phyloP scores from a whole-genome alignment of 2,329 filamentous ascomycete species.

The Aspergillus alliaceus region DNA sequence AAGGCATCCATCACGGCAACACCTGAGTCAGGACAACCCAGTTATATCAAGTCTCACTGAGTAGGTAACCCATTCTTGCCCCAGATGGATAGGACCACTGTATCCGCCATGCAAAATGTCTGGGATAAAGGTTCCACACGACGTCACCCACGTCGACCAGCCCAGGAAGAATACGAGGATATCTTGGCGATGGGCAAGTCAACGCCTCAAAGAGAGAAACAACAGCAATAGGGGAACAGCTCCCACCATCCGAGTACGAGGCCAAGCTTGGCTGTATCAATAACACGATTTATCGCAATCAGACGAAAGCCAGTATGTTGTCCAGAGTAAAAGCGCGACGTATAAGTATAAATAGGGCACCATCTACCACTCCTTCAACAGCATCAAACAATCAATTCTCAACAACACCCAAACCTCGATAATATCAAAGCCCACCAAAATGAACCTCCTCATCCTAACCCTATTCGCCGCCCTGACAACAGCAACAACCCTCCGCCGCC shows the following conservation, averaged over 20 bases:
- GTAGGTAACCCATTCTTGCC: background rate
- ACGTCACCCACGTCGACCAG: background rate
- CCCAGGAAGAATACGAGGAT: constrained; percentile 1
- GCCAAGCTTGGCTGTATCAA: background rate
- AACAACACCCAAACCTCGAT: background rate
- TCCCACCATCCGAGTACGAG: background rate
- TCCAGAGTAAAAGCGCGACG: background rate
- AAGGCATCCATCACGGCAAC: no score
- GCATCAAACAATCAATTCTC: background rate
- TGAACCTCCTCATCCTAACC: constrained; percentile 5
- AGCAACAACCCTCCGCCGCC: constrained; percentile 5
- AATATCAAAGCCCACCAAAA: background rate
- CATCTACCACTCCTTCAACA: background rate
- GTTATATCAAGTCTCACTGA: no score
- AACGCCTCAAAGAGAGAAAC: background rate
- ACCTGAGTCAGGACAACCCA: no score
- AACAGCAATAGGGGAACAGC: background rate
- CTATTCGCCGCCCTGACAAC: constrained; percentile 3
- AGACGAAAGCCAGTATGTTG: background rate
- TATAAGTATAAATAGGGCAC: background rate
- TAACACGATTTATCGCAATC: background rate
- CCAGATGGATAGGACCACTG: no score
- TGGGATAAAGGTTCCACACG: background rate
- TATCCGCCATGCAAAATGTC: background rate
- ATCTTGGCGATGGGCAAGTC: background rate